A percentile compares a stretch with the other conserved stretches of the same genome.
Conservation (phyloP, 257 asterid genomes). For the Solanum pinnatisectum region DNA sequence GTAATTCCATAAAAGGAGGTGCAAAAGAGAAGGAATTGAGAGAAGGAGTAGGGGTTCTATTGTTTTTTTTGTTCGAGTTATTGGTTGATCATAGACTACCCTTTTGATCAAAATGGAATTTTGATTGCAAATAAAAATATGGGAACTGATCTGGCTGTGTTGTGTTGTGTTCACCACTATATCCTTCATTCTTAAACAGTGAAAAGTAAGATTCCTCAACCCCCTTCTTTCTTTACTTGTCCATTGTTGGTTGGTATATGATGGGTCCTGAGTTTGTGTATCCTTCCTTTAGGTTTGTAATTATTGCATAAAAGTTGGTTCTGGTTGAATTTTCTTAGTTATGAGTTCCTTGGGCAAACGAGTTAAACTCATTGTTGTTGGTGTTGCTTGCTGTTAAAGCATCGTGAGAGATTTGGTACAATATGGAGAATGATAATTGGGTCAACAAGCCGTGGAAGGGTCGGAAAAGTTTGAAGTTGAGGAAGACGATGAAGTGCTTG, state of each 20-base stretch:
- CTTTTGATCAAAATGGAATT: neutral
- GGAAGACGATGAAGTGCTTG: conserved; percentile 54
- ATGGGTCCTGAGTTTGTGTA: neutral
- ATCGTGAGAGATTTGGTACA: conserved; percentile 18
- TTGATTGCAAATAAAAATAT: conserved; percentile 7
- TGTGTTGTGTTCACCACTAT: conserved; percentile 2
- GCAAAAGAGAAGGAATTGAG: neutral
- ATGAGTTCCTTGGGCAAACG: neutral
- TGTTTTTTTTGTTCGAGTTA: neutral
- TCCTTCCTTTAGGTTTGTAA: neutral
- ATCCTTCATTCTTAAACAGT: conserved; percentile 15
- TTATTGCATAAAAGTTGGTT: neutral
- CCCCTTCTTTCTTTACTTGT: neutral
- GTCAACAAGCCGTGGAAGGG: conserved; percentile 18
- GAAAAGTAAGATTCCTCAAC: conserved; percentile 29
- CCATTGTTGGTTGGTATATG: neutral
- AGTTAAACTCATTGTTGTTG: conserved; percentile 8
- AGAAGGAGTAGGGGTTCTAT: neutral
- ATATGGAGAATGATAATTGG: conserved; percentile 41
- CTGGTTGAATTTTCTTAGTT: neutral
- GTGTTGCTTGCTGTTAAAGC: conserved; percentile 17
- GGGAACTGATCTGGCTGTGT: conserved; percentile 22
- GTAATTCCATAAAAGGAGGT: neutral
- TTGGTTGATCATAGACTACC: conserved; percentile 2
- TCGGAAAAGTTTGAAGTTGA: conserved; percentile 18